Evolutionary conservation across 768 basidiomycete genomes (phyloP).

Genomic region (Thelephora aurantiotincta): DNA sequence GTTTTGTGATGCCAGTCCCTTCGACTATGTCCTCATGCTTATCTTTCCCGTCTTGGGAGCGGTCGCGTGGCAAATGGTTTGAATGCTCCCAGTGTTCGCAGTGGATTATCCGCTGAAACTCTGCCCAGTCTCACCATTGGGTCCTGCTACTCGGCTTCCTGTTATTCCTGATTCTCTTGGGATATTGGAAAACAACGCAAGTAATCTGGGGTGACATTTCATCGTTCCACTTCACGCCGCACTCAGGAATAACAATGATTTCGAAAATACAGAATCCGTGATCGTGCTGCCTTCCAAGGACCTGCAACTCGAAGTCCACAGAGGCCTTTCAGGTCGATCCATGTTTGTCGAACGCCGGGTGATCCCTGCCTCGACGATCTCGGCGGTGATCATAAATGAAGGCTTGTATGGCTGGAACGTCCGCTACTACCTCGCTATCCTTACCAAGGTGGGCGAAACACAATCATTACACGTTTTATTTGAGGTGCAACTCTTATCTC

Average conservation of each 20-base stretch:
- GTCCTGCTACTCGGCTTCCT: slow-evolving; percentile 4
- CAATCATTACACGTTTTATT: slow-evolving; percentile 37
- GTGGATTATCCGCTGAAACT: not conserved
- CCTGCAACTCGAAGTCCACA: slow-evolving; percentile 60
- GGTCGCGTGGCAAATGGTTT: not conserved
- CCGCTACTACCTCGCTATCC: slow-evolving; percentile 46
- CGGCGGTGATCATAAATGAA: slow-evolving; percentile 63
- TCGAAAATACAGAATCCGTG: slow-evolving; percentile 43
- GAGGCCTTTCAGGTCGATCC: slow-evolving; percentile 32
- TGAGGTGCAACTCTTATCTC: slow-evolving; percentile 25
- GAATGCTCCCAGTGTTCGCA: not conserved
- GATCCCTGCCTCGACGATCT: slow-evolving; percentile 37
- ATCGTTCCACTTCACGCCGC: not conserved
- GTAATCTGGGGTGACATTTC: slow-evolving; percentile 30
- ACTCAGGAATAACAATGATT: not conserved
- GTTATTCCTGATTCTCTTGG: slow-evolving; percentile 11
- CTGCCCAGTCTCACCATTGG: not conserved
- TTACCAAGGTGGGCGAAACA: slow-evolving; percentile 13
- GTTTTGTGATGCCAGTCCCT: not conserved
- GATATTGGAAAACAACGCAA: slow-evolving; percentile 26
- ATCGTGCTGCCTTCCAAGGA: slow-evolving; percentile 53
- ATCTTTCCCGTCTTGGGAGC: not conserved
- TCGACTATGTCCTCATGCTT: not conserved
- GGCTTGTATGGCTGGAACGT: slow-evolving; percentile 61
- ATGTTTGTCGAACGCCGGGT: slow-evolving; percentile 31